A percentile compares a stretch with the other conserved stretches of the same genome.
Evolutionary conservation across 78 protist genomes (phyloP).

Genomic region (Speleostelium caveatum): DNA sequence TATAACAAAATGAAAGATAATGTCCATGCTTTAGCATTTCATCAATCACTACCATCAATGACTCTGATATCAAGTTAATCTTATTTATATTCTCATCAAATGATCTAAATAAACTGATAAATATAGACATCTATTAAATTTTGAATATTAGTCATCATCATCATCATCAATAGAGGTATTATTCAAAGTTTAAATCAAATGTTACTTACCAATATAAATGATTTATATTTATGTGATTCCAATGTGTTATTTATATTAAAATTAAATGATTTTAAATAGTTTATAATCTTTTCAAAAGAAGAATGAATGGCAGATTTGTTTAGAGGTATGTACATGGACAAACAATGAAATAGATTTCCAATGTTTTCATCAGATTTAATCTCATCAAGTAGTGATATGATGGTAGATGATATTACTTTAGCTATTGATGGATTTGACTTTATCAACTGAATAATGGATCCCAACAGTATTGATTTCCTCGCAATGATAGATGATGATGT

Average conservation of each 20-base stretch:
- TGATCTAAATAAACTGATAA: slow-evolving; percentile 44
- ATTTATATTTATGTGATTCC: background rate
- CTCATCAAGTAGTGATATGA: slow-evolving; percentile 16
- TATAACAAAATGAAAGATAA: slow-evolving; percentile 28
- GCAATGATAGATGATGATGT: background rate
- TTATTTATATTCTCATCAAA: slow-evolving; percentile 33
- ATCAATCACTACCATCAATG: slow-evolving; percentile 12
- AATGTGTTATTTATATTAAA: background rate
- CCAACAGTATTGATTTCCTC: slow-evolving; percentile 25
- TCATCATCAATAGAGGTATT: background rate
- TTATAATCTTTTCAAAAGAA: background rate
- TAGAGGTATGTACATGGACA: slow-evolving; percentile 42
- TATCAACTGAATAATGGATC: slow-evolving; percentile 38
- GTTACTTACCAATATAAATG: background rate
- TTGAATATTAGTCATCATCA: background rate
- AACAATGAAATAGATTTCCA: slow-evolving; percentile 11
- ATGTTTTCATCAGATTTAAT: background rate
- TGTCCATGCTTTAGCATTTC: background rate
- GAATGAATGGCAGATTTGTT: slow-evolving; percentile 14
- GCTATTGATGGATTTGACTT: background rate
- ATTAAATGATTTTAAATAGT: background rate
- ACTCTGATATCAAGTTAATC: slow-evolving; percentile 1
- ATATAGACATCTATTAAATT: slow-evolving; percentile 22
- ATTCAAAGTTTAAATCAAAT: background rate
- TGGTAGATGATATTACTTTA: slow-evolving; percentile 22